These are phyloP conservation scores for Pilobolus umbonatus DNA, from an alignment of 192 early-diverging fungal species.

Conservation along the genomic window DNA sequence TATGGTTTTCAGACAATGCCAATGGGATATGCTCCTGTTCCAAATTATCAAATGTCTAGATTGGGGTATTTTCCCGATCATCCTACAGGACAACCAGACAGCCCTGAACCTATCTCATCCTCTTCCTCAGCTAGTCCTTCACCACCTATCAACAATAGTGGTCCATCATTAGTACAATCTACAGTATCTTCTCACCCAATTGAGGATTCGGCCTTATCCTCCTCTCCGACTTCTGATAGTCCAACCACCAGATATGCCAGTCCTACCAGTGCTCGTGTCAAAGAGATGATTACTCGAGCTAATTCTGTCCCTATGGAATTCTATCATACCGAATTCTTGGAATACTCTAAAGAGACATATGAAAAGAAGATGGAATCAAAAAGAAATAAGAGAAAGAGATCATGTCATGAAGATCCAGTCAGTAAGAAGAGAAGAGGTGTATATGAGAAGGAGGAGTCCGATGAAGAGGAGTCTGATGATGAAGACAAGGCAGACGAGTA, in stretches of 20 bases:
- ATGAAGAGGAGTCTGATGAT: conserved; percentile 10
- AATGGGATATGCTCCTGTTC: conserved; percentile 14
- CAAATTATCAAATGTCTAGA: conserved; percentile 16
- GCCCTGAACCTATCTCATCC: conserved; percentile 14
- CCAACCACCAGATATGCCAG: conserved; percentile 3
- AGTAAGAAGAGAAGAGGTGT: neutral
- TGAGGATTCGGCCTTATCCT: neutral
- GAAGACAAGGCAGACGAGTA: conserved; percentile 9
- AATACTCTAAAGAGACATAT: conserved; percentile 22
- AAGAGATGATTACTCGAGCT: conserved; percentile 18
- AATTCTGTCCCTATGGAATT: conserved; percentile 22
- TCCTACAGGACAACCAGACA: conserved; percentile 6
- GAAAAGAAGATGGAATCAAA: conserved; percentile 30
- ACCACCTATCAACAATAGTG: neutral
- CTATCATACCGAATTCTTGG: conserved; percentile 22
- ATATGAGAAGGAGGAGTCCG: conserved; percentile 19
- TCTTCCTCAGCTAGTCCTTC: conserved; percentile 6
- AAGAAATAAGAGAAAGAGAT: conserved; percentile 30
- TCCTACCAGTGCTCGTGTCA: conserved; percentile 12
- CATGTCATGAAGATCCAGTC: conserved; percentile 2
- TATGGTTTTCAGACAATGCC: conserved; percentile 28
- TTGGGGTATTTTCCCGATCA: conserved; percentile 6
- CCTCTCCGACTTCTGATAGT: neutral
- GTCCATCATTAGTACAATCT: neutral
- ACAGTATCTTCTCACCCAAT: neutral